Conservation (phyloP, 768 basidiomycete species). For the Suillus spraguei region DNA sequence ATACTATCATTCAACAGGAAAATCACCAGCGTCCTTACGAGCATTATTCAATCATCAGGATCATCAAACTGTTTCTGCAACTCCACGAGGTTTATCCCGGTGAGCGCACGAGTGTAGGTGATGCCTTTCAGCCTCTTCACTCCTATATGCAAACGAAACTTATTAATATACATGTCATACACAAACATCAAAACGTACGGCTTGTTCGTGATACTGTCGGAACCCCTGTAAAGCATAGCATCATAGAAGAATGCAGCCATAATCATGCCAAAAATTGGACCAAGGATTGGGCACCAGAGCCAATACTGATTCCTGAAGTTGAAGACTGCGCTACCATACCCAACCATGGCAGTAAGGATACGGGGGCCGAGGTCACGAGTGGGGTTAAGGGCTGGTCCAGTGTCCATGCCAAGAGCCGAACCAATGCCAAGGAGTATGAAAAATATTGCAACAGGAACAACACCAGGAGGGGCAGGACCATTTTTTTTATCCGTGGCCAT, state of each 20-base stretch:
- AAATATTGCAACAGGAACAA: constrained; percentile 55
- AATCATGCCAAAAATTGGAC: constrained; percentile 53
- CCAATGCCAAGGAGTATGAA: constrained; percentile 54
- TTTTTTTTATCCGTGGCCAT: constrained; percentile 56
- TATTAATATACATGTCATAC: neutral
- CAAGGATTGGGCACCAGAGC: constrained; percentile 63
- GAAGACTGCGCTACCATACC: constrained; percentile 46
- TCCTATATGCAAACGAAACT: constrained; percentile 3
- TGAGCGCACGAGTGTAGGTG: constrained; percentile 12
- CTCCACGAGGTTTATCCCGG: constrained; percentile 8
- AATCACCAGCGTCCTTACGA: too few species aligned
- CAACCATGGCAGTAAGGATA: constrained; percentile 62
- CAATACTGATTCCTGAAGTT: constrained; percentile 53
- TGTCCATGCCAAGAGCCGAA: constrained; percentile 56
- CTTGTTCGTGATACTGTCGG: constrained; percentile 49
- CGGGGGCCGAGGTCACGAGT: constrained; percentile 67
- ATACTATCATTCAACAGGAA: neutral
- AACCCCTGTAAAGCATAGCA: constrained; percentile 49
- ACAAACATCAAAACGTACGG: constrained; percentile 34
- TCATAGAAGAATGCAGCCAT: constrained; percentile 58
- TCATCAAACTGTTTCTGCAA: constrained; percentile 3
- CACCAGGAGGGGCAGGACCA: constrained; percentile 46
- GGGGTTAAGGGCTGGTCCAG: constrained; percentile 62
- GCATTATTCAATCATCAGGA: neutral
- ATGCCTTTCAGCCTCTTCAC: constrained; percentile 7